Conservation (phyloP, 148 eudicot genomes). For the Rhododendron ovatum region DNA sequence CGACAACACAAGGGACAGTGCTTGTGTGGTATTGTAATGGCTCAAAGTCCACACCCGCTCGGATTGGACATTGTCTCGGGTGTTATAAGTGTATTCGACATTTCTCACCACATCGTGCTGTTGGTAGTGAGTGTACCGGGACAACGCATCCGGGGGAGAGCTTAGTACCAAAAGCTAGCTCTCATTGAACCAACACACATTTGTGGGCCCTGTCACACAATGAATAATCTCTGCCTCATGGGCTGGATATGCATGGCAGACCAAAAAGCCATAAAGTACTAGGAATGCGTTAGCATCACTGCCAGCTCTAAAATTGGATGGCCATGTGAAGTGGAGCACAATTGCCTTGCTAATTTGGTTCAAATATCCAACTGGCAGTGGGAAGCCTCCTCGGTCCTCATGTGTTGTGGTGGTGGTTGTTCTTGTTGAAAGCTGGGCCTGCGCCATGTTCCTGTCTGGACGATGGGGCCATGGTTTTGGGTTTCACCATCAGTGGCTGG, state of each 20-base stretch:
- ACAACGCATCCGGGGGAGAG: not conserved
- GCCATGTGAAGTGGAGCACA: conserved; percentile 8
- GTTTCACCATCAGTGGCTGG: conserved; percentile 3
- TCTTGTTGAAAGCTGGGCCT: conserved; percentile 3
- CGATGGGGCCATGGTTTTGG: conserved; percentile 7
- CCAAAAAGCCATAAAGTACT: not conserved
- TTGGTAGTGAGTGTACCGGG: not conserved
- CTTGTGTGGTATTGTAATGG: not conserved
- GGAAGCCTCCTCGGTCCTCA: not conserved
- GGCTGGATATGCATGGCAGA: not conserved
- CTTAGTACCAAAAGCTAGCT: not conserved
- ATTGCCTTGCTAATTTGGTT: not conserved
- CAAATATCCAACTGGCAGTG: not conserved
- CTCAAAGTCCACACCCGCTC: not conserved
- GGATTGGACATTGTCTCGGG: not conserved
- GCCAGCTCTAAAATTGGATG: not conserved
- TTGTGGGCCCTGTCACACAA: not conserved
- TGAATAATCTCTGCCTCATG: not conserved
- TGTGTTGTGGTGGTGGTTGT: not conserved
- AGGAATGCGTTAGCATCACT: conserved; percentile 2
- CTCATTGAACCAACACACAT: not conserved
- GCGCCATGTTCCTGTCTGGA: conserved; percentile 8
- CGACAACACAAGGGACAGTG: not conserved
- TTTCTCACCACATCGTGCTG: not conserved
- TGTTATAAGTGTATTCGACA: not conserved